Evolutionary conservation across 352 stramenopile genomes (phyloP), one percentile per base, ranked within the genome.

Genomic region (Globisporangium paddicum): DNA sequence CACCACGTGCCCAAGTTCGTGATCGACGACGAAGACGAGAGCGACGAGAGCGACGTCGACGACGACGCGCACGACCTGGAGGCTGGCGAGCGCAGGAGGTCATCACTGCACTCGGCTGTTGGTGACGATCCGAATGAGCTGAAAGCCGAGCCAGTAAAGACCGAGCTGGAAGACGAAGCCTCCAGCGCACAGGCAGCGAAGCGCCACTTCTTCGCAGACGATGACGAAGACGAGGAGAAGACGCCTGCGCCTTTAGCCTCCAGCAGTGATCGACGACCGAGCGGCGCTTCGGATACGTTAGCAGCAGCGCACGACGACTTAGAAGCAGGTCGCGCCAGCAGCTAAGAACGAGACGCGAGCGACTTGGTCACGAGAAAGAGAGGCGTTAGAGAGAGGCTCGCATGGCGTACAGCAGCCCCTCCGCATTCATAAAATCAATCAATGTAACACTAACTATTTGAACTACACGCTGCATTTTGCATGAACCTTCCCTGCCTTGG

Each of bases 21-120:
- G 35, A 90, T 90, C 47, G 80, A 90, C 55, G 79, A 89, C 41
- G 80, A 90, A 32, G 78, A 88, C 30, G 73, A 83, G 21, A 51
- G 40, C 18, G 30, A 87, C 58, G 74, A 87, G 26, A 62, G 66
- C 19, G 68, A 76, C 30, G 26, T 47, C n/a, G 28, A 23, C 25
- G 52, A 59, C 16, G 35, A 50, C 37, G 52, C 40, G 23, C 38
- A 7, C 13, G 52, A 60, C 25, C 41, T 63, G 21, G 58, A 63
- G 19, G 41, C 37, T n/a, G 58, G 58, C 14, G 47, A 52, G 8
- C 19, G 25, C 8, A 46, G 30, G 44, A 13, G 30, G 4, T 32
- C 42, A 4, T 9, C 21, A 30, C 1, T 3, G 2, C 19, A 26
- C 19, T 10, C n/a, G 8, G 23, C 0, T 14, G 30, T 9, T 10